Conservation (phyloP, 345 rosid species). For the Gossypium bickii region DNA sequence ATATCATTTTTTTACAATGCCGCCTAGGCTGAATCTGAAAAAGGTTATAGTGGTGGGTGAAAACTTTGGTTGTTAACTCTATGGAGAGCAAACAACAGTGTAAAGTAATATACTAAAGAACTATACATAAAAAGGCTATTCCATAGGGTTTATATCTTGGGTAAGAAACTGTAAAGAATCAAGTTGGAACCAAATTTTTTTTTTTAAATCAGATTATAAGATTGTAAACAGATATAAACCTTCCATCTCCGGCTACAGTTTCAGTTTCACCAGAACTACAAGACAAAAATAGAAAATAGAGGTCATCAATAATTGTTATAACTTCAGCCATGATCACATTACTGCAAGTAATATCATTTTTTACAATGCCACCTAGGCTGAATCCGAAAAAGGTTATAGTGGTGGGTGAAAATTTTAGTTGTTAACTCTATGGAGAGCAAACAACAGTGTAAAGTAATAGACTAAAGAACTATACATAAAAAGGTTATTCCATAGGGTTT, state of each 20-base stretch:
- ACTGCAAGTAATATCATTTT: no score
- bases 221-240: slow-evolving; percentile 41
- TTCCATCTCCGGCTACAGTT: slow-evolving; percentile 38
- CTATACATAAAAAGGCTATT: neutral
- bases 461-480: no score
- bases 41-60: neutral
- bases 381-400: no score
- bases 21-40: neutral
- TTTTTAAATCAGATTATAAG: neutral
- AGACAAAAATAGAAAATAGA: no score
- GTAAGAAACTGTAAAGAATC: neutral
- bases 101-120: neutral
- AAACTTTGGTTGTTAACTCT: neutral
- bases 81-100: neutral
- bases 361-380: no score
- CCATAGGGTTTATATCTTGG: neutral
- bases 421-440: no score
- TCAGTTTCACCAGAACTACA: no score
- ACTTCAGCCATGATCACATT: no score
- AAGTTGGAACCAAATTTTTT: neutral
- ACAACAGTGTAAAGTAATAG: no score
- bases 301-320: no score
- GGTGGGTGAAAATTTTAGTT: no score
- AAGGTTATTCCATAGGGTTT: no score
- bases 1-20: neutral